phyloP scores from a whole-genome alignment of 352 stramenopile species.

The Thraustotheca clavata region DNA sequence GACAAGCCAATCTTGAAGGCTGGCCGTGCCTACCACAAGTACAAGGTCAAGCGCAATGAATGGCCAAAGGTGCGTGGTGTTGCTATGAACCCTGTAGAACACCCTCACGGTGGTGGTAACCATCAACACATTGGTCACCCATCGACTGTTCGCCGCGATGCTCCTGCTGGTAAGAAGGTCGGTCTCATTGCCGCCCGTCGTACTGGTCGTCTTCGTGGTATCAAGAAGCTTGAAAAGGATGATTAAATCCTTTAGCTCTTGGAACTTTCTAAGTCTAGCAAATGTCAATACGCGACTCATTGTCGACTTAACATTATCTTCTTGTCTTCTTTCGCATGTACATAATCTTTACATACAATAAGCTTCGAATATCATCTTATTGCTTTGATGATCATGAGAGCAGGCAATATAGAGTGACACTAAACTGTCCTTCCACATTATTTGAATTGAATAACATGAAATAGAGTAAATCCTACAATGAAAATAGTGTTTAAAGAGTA shows the following conservation, averaged over 20 bases:
- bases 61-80: conserved; percentile 99
- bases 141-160: conserved; percentile 92
- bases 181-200: conserved; percentile 97
- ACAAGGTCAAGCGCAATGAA: conserved; percentile 98
- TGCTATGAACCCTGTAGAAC: conserved; percentile 99
- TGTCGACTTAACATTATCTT: not conserved
- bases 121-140: conserved; percentile 99
- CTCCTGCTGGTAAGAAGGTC: conserved; percentile 97
- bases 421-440: too few relatives aligned
- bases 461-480: too few relatives aligned
- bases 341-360: too few relatives aligned
- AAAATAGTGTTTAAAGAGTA: too few relatives aligned
- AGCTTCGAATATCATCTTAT: too few relatives aligned
- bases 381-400: too few relatives aligned
- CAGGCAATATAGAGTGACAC: too few relatives aligned
- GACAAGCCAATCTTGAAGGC: conserved; percentile 99
- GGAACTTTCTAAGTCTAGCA: conserved; percentile 9
- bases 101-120: conserved; percentile 99
- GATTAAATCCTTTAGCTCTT: conserved; percentile 35
- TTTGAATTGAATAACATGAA: too few relatives aligned
- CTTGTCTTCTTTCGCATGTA: not conserved
- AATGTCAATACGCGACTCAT: conserved; percentile 19
- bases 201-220: conserved; percentile 95
- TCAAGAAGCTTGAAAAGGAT: conserved; percentile 95
- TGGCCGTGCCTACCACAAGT: conserved; percentile 97